Percentiles rank a stretch among this genome's conserved stretches.
Evolutionary conservation across 164 flowering plant species (phyloP).

Genomic region (Nelumbo lutea): DNA sequence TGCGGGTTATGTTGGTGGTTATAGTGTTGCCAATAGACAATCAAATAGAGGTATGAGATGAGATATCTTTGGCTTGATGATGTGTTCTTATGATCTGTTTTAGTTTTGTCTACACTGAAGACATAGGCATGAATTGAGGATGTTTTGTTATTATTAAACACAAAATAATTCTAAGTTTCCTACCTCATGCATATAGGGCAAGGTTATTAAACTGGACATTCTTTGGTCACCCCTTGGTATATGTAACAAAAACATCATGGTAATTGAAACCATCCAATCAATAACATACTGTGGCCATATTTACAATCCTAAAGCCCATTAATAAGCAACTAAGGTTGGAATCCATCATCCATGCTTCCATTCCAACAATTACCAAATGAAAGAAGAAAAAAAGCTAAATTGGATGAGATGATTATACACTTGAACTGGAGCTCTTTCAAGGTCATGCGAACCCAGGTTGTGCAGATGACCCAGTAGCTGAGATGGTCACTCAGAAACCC

Average conservation of each 20-base stretch:
- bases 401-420: too few species aligned
- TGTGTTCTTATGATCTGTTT: not conserved
- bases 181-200: not conserved
- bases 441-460: too few species aligned
- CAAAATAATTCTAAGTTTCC: not conserved
- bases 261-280: not conserved
- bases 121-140: not conserved
- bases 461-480: too few species aligned
- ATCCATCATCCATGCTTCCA: not conserved
- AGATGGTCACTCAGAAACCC: too few species aligned
- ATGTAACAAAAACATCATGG: not conserved
- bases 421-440: too few species aligned
- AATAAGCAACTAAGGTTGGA: not conserved
- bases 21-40: constrained; percentile 54
- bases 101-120: not conserved
- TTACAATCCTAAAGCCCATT: not conserved
- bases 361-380: not conserved
- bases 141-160: not conserved
- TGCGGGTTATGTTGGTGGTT: constrained; percentile 44
- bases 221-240: not conserved
- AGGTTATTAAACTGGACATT: not conserved
- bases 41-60: constrained; percentile 62
- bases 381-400: not conserved
- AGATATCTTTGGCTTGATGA: constrained; percentile 3
- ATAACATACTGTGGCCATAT: not conserved